These are phyloP conservation scores for Phoma sp. DNA, from an alignment of 2,329 filamentous ascomycete genomes.

Conservation along the genomic window DNA sequence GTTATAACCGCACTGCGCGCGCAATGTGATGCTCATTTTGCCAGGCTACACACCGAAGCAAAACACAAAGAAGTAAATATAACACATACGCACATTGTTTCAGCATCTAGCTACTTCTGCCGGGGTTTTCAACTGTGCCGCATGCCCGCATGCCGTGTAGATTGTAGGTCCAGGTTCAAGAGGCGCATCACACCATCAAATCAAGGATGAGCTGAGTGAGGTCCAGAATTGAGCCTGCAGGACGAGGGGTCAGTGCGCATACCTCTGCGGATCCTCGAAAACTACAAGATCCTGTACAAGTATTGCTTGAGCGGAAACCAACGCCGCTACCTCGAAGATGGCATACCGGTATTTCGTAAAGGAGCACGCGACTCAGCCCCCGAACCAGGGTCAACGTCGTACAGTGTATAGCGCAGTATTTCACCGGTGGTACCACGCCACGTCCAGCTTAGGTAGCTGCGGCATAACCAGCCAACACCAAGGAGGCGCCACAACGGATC, in stretches of 20 bases:
- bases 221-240: neutral
- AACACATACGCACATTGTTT: neutral
- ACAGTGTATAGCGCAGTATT: neutral
- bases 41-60: neutral
- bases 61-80: too few relatives aligned
- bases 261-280: too few relatives aligned
- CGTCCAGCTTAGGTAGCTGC: neutral
- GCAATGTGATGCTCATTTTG: neutral
- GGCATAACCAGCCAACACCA: neutral
- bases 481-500: constrained; percentile 1
- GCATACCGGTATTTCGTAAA: too few relatives aligned
- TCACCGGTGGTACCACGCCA: neutral
- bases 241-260: neutral
- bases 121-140: neutral
- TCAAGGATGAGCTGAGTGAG: neutral
- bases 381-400: neutral
- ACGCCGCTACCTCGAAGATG: too few relatives aligned
- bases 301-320: neutral
- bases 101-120: too few relatives aligned
- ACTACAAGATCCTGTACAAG: too few relatives aligned
- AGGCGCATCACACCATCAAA: neutral
- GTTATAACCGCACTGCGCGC: too few relatives aligned
- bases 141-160: neutral
- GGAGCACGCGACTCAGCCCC: constrained; percentile 3
- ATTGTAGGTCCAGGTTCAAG: neutral